Evolutionary conservation across 2,329 filamentous ascomycete genomes (phyloP).

Genomic region (Epichloe baconii): DNA sequence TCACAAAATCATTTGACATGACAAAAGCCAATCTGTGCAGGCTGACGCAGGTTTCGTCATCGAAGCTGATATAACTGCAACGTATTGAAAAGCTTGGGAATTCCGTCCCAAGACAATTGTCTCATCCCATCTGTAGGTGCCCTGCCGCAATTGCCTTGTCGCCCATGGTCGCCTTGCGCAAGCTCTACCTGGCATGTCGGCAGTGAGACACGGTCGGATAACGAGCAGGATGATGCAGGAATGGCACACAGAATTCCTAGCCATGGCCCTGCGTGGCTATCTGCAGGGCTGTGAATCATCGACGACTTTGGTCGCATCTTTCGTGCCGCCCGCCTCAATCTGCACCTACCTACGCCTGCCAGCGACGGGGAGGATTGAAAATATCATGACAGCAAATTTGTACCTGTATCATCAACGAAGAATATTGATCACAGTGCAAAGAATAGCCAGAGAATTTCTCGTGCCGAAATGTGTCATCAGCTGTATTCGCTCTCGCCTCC

Average conservation of each 20-base stretch:
- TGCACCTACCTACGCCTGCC: no score
- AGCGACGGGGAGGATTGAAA: no score
- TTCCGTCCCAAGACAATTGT: conserved; percentile 2
- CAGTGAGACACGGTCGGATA: not conserved
- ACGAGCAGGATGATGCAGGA: not conserved
- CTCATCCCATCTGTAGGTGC: not conserved
- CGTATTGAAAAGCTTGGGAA: not conserved
- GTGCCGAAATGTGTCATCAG: no score
- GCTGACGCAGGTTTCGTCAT: no score
- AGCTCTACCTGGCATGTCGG: not conserved
- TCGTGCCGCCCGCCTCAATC: no score
- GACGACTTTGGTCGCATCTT: no score
- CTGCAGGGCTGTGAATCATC: not conserved
- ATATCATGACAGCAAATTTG: no score
- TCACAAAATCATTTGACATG: no score
- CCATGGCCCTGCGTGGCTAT: not conserved
- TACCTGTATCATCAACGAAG: no score
- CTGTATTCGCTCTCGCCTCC: no score
- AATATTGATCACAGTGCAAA: no score
- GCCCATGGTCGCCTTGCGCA: not conserved
- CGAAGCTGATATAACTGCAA: not conserved
- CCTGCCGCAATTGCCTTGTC: not conserved
- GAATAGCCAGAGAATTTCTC: no score
- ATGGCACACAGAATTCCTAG: not conserved
- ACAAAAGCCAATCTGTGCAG: not conserved